Conservation (phyloP, 2,329 filamentous ascomycete genomes). For the Cladophialophora exuberans region DNA sequence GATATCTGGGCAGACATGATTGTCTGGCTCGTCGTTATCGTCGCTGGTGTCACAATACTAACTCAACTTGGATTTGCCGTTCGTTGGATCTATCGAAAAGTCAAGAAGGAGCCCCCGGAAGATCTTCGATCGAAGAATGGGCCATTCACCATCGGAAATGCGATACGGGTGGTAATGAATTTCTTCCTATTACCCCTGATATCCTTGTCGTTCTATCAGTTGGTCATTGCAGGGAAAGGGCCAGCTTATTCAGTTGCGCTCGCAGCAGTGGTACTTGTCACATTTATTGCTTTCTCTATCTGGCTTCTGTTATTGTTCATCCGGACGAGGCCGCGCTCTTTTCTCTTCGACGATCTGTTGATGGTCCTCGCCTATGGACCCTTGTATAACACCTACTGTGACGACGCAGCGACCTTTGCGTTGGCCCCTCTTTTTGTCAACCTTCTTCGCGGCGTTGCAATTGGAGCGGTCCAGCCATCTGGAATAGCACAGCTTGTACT, state of each 20-base stretch:
- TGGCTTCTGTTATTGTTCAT: slow-evolving; percentile 84
- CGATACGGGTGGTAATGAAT: slow-evolving; percentile 86
- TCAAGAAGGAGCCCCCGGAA: slow-evolving; percentile 76
- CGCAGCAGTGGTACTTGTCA: slow-evolving; percentile 72
- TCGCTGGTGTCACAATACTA: slow-evolving; percentile 67
- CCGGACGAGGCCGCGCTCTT: slow-evolving; percentile 77
- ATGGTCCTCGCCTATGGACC: slow-evolving; percentile 89
- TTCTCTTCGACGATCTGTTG: slow-evolving; percentile 89
- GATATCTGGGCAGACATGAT: slow-evolving; percentile 97
- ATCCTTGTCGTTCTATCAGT: slow-evolving; percentile 85
- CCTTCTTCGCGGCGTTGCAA: slow-evolving; percentile 82
- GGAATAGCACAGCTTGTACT: slow-evolving; percentile 92
- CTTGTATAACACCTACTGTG: slow-evolving; percentile 95
- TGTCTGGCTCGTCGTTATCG: slow-evolving; percentile 81
- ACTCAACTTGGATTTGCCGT: slow-evolving; percentile 76
- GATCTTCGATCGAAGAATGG: slow-evolving; percentile 90
- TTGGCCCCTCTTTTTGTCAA: slow-evolving; percentile 84
- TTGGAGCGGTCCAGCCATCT: slow-evolving; percentile 89
- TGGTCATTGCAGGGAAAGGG: slow-evolving; percentile 73
- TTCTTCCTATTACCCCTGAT: slow-evolving; percentile 89
- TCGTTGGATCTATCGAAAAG: slow-evolving; percentile 74
- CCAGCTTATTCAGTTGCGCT: slow-evolving; percentile 72
- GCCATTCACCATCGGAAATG: slow-evolving; percentile 78
- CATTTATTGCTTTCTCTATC: slow-evolving; percentile 71
- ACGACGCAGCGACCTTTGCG: slow-evolving; percentile 88